Base-by-base conservation (phyloP, 2,329 filamentous ascomycete genomes). In the Aspergillus felis region DNA sequence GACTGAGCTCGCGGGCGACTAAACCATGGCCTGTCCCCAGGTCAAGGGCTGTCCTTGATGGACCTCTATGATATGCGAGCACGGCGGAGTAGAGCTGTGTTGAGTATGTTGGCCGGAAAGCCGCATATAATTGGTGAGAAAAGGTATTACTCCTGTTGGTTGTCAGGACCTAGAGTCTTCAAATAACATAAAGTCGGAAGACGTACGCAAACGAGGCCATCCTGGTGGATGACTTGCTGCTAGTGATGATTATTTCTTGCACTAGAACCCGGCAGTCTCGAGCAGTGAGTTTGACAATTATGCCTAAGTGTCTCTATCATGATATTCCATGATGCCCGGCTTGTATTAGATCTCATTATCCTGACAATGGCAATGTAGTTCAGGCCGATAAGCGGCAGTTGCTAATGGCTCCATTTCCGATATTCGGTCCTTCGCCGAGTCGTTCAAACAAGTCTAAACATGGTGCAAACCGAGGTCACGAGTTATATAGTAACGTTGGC, bases 21-120 rank as follows among this genome's bases (percentile, higher is more conserved):
- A 54, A n/a, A 14, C 51, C 55, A 50, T 57, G 55, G 17, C 51
- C 55, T 20, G 55, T 57, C 8, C 55, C 55, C 20, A 57, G 25
- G 51, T 57, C 55, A 4, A 57, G 41, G 14, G 51, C 50, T 9
- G 49, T 27, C 8, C 35, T 17, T 27, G 20, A 44, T 8, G 41
- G 24, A 3, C 51, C 55, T n/a, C 17, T 28, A 27, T 57, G 55
- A 46, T 50, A 57, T 14, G 42, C 20, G 3, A 57, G 44, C 20
- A 54, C 42, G 25, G 35, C 38, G 14, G 32, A 10, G 51, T 54
- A 57, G 44, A 57, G 55, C 22, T 27, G 27, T 4, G 10, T 20
- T 9, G 55, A 51, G 35, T 57, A 57, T 17, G 42, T 47, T 14
- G 51, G 55, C 4, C 55, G 55, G 22, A 54, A 57, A n/a, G 47